Conservation (phyloP, 345 rosid genomes). For the Corchorus olitorius region DNA sequence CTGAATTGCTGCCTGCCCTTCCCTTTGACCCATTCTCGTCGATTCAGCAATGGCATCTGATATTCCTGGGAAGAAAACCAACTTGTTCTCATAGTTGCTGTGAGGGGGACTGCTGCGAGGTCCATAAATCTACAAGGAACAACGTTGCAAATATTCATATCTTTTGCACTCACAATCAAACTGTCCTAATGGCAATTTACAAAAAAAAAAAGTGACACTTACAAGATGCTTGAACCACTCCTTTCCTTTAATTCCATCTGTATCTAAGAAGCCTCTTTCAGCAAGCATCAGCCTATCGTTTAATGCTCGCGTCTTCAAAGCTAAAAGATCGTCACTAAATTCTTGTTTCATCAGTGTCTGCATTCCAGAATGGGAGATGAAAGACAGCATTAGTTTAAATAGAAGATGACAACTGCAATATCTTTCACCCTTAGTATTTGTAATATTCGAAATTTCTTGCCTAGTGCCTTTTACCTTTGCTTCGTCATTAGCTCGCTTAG, state of each 20-base stretch:
- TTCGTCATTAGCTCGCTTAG: slow-evolving; percentile 58
- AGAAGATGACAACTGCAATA: neutral
- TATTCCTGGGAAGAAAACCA: slow-evolving; percentile 77
- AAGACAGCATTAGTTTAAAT: neutral
- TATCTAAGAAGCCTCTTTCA: slow-evolving; percentile 90
- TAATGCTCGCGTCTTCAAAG: slow-evolving; percentile 52
- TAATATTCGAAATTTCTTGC: neutral
- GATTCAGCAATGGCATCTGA: slow-evolving; percentile 61
- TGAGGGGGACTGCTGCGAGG: slow-evolving; percentile 44
- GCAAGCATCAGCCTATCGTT: slow-evolving; percentile 88
- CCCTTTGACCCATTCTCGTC: slow-evolving; percentile 7
- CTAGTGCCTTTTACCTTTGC: slow-evolving; percentile 48
- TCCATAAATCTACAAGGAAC: slow-evolving; percentile 67
- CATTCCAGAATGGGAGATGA: slow-evolving; percentile 14
- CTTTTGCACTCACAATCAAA: neutral
- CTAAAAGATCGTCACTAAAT: slow-evolving; percentile 27
- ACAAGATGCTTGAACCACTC: slow-evolving; percentile 97
- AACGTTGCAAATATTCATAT: neutral
- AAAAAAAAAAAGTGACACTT: slow-evolving; percentile 18
- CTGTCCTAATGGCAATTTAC: slow-evolving; percentile 10
- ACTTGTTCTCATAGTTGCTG: slow-evolving; percentile 51
- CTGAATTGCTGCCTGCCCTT: slow-evolving; percentile 42
- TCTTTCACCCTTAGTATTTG: neutral
- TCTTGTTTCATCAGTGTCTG: slow-evolving; percentile 54
- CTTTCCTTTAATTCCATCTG: slow-evolving; percentile 70